phyloP scores from a whole-genome alignment of 2,329 filamentous ascomycete species.

The Trichoderma sp. region DNA sequence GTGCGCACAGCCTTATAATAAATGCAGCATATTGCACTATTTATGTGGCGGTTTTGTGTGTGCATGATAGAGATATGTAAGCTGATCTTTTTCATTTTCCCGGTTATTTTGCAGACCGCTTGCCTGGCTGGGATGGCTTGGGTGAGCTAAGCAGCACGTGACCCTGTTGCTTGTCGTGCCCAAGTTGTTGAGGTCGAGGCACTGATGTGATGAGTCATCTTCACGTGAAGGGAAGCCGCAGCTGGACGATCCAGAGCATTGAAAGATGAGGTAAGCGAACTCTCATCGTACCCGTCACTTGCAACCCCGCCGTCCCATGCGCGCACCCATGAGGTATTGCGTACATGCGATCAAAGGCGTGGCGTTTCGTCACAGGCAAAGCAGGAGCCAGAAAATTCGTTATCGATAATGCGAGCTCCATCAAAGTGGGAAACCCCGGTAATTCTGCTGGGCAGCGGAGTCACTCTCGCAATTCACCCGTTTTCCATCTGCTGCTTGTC shows the following conservation, averaged over 20 bases:
- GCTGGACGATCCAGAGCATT: too few relatives aligned
- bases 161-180: background rate
- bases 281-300: background rate
- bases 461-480: slow-evolving; percentile 20
- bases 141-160: slow-evolving; percentile 12
- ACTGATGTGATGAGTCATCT: background rate
- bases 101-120: too few relatives aligned
- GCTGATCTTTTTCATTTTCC: too few relatives aligned
- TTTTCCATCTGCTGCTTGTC: slow-evolving; percentile 14
- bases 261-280: background rate
- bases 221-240: background rate
- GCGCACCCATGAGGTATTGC: background rate
- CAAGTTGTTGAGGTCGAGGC: background rate
- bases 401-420: slow-evolving; percentile 24
- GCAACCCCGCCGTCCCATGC: too few relatives aligned
- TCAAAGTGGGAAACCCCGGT: slow-evolving; percentile 11
- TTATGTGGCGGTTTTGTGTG: too few relatives aligned
- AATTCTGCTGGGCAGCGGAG: slow-evolving; percentile 23
- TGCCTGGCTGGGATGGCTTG: background rate
- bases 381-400: background rate
- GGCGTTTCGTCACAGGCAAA: background rate
- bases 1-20: too few relatives aligned
- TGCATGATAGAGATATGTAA: too few relatives aligned
- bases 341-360: background rate
- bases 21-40: too few relatives aligned